Percentiles rank a stretch among this genome's conserved stretches.
Evolutionary conservation across 78 protist genomes (phyloP).

Genomic region (Cavenderia fasciculata): DNA sequence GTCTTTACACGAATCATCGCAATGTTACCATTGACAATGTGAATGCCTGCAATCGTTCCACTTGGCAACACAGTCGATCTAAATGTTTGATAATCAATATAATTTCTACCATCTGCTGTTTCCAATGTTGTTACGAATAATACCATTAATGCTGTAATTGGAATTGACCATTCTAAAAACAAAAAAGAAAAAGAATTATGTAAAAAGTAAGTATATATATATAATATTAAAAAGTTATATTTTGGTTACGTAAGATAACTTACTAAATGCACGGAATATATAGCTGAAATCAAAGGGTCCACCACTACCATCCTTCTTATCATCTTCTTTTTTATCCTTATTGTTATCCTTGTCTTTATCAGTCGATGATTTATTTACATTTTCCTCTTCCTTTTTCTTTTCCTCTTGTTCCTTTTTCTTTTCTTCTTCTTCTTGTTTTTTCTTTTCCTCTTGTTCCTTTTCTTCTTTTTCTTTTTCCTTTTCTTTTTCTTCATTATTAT

Average conservation of each 20-base stretch:
- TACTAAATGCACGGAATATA: not conserved
- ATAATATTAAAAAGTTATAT: not conserved
- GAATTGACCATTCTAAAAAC: not conserved
- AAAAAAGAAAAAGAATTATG: not conserved
- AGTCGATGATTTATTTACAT: not conserved
- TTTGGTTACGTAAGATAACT: not conserved
- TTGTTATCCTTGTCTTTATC: constrained; percentile 1
- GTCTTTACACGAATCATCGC: constrained; percentile 31
- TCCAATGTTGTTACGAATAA: not conserved
- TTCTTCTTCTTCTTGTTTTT: not conserved
- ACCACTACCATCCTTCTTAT: not conserved
- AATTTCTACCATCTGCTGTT: not conserved
- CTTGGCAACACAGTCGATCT: constrained; percentile 33
- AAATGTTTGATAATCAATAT: constrained; percentile 66
- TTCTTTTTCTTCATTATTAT: not conserved
- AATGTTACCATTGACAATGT: not conserved
- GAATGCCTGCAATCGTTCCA: not conserved
- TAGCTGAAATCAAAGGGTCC: not conserved
- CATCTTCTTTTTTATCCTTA: not conserved
- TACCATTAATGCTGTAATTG: not conserved
- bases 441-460: not conserved
- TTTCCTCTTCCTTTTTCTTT: constrained; percentile 10
- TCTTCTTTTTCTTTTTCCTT: not conserved
- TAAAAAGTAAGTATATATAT: no score
- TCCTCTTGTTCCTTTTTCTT: constrained; percentile 1